Base-by-base conservation (phyloP, 257 asterid genomes). In the Parsonsia alboflavescens region DNA sequence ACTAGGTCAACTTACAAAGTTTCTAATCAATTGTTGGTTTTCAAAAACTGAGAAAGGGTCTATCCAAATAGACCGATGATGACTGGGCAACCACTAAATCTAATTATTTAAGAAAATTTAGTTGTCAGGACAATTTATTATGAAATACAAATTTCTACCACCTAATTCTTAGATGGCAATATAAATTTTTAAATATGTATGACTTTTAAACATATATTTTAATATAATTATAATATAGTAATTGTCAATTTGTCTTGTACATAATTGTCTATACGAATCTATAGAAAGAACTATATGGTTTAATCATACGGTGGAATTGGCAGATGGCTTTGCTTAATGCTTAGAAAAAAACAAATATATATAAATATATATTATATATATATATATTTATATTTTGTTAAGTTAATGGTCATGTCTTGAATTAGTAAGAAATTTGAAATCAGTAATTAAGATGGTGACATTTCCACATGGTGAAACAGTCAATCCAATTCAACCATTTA, bases 81-180 rank as follows among this genome's bases (percentile, higher is more conserved):
- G n/a, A n/a, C n/a, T n/a, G n/a, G n/a, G n/a, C n/a, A 21, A 78
- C 33, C 22, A 54, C 73, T 36, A 71, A 15, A 39, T n/a, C 13
- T 44, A 46, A 62, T 28, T 71, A 71, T 36, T 48, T 36, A 22
- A 36, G 36, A 2, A 57, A 46, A 36, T 45, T 16, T 48, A 30
- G 48, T 73, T 73, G 15, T 30, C 10, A 7, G 39, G 33, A 17
- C 6, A 21, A n/a, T 77, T 5, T 65, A 59, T 71, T 22, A 52
- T 19, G 64, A 42, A 30, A 30, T 46, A 63, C 28, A 75, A 63
- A 50, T 26, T 53, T 54, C 66, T 8, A 16, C 68, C 30, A 75
- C 80, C 77, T 75, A 80, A 71, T 75, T 62, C 66, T 57, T 59
- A 30, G 21, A 45, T 26, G 2, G n/a, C n/a, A n/a, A n/a, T 10